These are phyloP conservation scores for Geotrichum carabidarum DNA, from an alignment of 1,139 yeast genomes.

Conservation along the genomic window DNA sequence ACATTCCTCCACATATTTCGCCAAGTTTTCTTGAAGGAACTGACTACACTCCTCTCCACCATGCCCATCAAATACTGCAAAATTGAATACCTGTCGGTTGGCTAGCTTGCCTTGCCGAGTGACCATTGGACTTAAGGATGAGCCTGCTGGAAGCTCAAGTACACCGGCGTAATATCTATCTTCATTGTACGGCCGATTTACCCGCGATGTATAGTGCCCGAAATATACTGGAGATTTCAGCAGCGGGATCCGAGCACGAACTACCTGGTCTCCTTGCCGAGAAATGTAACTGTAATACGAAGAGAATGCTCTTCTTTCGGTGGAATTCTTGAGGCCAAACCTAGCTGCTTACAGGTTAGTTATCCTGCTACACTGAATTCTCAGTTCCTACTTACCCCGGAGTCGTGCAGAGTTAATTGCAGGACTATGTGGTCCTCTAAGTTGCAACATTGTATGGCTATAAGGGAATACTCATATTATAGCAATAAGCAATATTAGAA, in stretches of 20 bases:
- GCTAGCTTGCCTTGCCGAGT: slow-evolving; percentile 24
- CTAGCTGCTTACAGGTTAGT: too few relatives aligned
- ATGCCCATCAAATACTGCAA: slow-evolving; percentile 86
- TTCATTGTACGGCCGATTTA: slow-evolving; percentile 73
- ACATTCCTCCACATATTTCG: slow-evolving; percentile 50
- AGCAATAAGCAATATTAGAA: too few relatives aligned
- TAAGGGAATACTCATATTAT: too few relatives aligned
- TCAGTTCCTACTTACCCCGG: too few relatives aligned
- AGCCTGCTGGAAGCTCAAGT: slow-evolving; percentile 42
- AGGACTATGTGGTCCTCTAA: too few relatives aligned
- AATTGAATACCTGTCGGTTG: slow-evolving; percentile 49
- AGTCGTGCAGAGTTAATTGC: too few relatives aligned
- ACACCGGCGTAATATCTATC: slow-evolving; percentile 68
- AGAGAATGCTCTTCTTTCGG: slow-evolving; percentile 12
- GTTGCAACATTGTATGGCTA: neutral
- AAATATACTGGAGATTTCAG: slow-evolving; percentile 67
- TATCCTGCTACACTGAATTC: too few relatives aligned
- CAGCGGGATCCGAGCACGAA: slow-evolving; percentile 46
- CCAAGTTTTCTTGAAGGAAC: slow-evolving; percentile 52
- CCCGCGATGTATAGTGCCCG: slow-evolving; percentile 76
- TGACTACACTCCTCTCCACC: slow-evolving; percentile 77
- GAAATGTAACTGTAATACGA: slow-evolving; percentile 12
- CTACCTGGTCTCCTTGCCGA: slow-evolving; percentile 10
- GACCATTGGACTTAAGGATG: slow-evolving; percentile 38
- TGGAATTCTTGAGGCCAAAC: neutral